phyloP scores from a whole-genome alignment of 768 basidiomycete genomes.

The Suillus fuscotomentosus region DNA sequence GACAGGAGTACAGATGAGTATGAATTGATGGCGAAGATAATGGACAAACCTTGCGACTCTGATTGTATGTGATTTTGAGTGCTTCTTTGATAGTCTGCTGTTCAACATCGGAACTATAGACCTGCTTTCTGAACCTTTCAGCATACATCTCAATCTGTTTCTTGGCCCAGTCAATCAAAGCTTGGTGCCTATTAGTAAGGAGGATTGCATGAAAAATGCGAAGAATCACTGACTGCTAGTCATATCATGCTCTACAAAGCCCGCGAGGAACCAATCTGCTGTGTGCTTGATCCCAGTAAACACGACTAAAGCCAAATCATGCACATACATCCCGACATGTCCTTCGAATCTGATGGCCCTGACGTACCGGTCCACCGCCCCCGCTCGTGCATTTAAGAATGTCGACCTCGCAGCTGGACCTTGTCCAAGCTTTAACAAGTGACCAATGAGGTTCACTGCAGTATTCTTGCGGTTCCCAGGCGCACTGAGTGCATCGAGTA shows the following conservation, averaged over 20 bases:
- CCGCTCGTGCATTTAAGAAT: constrained; percentile 76
- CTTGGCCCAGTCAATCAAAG: constrained; percentile 93
- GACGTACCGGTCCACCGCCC: constrained; percentile 73
- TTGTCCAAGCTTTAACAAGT: constrained; percentile 73
- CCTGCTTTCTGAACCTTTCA: constrained; percentile 85
- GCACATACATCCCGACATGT: constrained; percentile 80
- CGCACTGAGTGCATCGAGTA: constrained; percentile 72
- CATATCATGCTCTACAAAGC: constrained; percentile 93
- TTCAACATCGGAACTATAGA: constrained; percentile 81
- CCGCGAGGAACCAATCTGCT: constrained; percentile 95
- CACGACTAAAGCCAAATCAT: constrained; percentile 82
- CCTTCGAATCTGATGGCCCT: constrained; percentile 90
- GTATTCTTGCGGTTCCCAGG: constrained; percentile 75
- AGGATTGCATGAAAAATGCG: not conserved
- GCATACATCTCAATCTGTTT: constrained; percentile 81
- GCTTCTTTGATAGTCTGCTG: constrained; percentile 74
- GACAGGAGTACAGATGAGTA: not conserved
- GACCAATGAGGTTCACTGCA: constrained; percentile 67
- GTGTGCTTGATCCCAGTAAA: constrained; percentile 97
- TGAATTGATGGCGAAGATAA: not conserved
- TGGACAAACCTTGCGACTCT: constrained; percentile 77
- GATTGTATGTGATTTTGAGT: constrained; percentile 68
- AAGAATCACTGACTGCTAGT: constrained; percentile 69
- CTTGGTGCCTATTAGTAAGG: constrained; percentile 38
- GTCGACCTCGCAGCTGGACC: constrained; percentile 77